Evolutionary conservation across 2,329 filamentous ascomycete species (phyloP).

Genomic region (Fusarium sp.): DNA sequence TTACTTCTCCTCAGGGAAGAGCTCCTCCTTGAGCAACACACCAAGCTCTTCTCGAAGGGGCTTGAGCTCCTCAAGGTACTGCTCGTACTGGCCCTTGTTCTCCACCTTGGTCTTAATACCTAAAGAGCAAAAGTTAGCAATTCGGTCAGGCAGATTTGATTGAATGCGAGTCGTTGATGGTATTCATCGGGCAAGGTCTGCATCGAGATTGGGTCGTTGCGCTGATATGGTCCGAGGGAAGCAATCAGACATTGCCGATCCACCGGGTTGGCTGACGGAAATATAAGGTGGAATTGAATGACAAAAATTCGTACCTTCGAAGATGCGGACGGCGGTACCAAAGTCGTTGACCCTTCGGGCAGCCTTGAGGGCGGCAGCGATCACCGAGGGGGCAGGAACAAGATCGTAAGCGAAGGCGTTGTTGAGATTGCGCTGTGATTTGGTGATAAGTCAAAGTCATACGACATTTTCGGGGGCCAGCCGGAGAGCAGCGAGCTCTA

Average conservation of each 20-base stretch:
- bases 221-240: constrained; percentile 20
- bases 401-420: constrained; percentile 99
- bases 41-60: constrained; percentile 93
- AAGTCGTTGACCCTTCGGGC: constrained; percentile 98
- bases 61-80: constrained; percentile 95
- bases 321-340: constrained; percentile 97
- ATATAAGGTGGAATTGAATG: constrained; percentile 30
- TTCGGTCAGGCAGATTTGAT: background rate
- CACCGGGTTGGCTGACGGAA: constrained; percentile 23
- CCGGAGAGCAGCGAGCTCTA: constrained; percentile 39
- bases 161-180: constrained; percentile 3
- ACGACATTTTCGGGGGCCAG: constrained; percentile 47
- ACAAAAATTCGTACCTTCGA: constrained; percentile 80
- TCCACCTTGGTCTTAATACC: constrained; percentile 99
- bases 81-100: constrained; percentile 96
- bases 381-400: constrained; percentile 91
- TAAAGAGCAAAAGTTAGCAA: constrained; percentile 54
- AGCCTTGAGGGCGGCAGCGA: constrained; percentile 91
- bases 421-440: constrained; percentile 85
- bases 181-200: background rate
- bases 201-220: constrained; percentile 15
- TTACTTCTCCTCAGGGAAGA: constrained; percentile 79
- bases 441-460: constrained; percentile 49
- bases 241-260: constrained; percentile 12
- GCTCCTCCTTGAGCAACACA: constrained; percentile 88